Base-by-base conservation (phyloP, 2,329 filamentous ascomycete species). In the Ustulina deusta region DNA sequence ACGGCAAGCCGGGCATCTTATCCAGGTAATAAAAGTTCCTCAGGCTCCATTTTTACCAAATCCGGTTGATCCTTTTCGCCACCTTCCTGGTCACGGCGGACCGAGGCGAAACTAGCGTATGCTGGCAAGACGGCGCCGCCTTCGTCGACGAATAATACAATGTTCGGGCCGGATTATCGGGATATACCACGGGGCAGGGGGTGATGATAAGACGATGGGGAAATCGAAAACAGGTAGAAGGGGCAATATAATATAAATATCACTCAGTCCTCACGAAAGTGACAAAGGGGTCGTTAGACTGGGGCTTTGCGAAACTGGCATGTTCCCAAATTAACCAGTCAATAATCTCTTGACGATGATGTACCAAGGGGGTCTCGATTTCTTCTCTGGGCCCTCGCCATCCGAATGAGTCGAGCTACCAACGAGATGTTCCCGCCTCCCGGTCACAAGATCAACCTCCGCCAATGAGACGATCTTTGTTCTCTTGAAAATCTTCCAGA, bases 401-500 rank as follows among this genome's bases (percentile, higher is more conserved):
- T 57, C 48, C 10, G 61, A 68, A 34, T 32, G 5, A 20, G 32
- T 27, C 11, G 22, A 22, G 25, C 36, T 40, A 7, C 22, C 10
- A 22, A 10, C 61, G 0, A 73, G 22, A 51, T 72, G 27, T 15
- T 74, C 74, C 13, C 72, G 61, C 36, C 74, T 69, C 5, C 74
- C 74, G 11, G 73, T 73, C n/a, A 75, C 69, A 15, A 76, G 69
- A 46, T 76, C 74, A 9, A 69, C 69, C 10, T 74, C 72, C 17
- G 32, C 44, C 42, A 72, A 48, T 1, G 63, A 38, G 10, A 76
- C 69, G 2, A 76, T 40, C 52, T 71, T 74, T 1, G 74, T 76
- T 10, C 65, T 46, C 66, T 76, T 77, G n/a, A 74, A 36, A 10
- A 75, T 22, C 36, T 76, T 77, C 75, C 75, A 76, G 27, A 68